Evolutionary conservation across 2,329 filamentous ascomycete genomes (phyloP).

Genomic region (Clonostachys sp.): DNA sequence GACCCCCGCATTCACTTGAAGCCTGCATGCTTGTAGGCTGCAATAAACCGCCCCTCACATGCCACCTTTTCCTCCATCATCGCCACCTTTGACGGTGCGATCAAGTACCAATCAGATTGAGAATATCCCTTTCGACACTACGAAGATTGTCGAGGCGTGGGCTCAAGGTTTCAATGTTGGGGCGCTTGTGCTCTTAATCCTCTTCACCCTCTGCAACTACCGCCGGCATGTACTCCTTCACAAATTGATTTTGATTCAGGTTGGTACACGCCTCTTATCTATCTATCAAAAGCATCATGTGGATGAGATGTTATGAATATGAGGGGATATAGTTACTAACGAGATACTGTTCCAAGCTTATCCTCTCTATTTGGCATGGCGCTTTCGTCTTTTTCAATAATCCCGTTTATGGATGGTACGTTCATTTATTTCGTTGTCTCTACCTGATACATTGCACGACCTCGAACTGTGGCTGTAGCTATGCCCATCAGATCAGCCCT

Average conservation of each 20-base stretch:
- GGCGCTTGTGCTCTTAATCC: constrained; percentile 5
- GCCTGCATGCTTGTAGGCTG: too few relatives aligned
- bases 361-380: constrained; percentile 5
- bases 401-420: constrained; percentile 4
- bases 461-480: too few relatives aligned
- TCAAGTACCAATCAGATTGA: too few relatives aligned
- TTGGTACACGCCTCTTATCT: constrained; percentile 1
- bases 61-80: too few relatives aligned
- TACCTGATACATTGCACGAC: too few relatives aligned
- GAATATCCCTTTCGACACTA: too few relatives aligned
- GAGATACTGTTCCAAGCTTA: not conserved
- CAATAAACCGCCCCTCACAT: too few relatives aligned
- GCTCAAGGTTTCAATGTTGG: constrained; percentile 7
- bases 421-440: not conserved
- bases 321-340: not conserved
- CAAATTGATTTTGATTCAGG: constrained; percentile 9
- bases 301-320: not conserved
- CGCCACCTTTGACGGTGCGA: too few relatives aligned
- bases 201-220: constrained; percentile 7
- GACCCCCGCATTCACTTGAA: too few relatives aligned
- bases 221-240: constrained; percentile 6
- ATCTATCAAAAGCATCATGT: not conserved
- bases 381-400: constrained; percentile 7
- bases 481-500: too few relatives aligned
- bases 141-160: constrained; percentile 7